Percentiles rank a stretch among this genome's conserved stretches.
Conservation (phyloP, 345 rosid genomes). For the Microcos paniculata region DNA sequence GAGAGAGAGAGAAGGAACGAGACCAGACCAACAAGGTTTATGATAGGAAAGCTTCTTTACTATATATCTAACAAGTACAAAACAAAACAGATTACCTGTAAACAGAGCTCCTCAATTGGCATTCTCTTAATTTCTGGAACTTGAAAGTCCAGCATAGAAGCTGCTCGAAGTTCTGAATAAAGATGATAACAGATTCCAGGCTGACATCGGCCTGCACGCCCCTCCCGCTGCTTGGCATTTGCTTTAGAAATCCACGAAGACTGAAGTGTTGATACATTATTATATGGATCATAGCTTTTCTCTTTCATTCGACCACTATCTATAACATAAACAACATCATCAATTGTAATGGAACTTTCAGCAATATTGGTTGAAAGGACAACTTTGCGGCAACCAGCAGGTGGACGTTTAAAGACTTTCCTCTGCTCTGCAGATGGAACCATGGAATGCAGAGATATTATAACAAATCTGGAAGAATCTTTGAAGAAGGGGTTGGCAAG, state of each 20-base stretch:
- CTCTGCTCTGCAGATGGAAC: conserved; percentile 84
- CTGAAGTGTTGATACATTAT: conserved; percentile 87
- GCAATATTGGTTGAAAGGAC: conserved; percentile 91
- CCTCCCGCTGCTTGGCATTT: conserved; percentile 92
- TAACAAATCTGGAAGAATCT: conserved; percentile 55
- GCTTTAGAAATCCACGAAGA: conserved; percentile 94
- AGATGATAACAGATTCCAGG: conserved; percentile 96
- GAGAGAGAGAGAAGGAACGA: no score
- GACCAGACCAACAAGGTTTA: not conserved
- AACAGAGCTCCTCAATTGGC: conserved; percentile 93
- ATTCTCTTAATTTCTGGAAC: conserved; percentile 91
- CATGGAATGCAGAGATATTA: conserved; percentile 90
- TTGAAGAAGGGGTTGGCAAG: conserved; percentile 53
- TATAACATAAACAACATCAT: conserved; percentile 94
- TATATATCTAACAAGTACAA: not conserved
- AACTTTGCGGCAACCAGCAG: conserved; percentile 83
- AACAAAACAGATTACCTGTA: conserved; percentile 53
- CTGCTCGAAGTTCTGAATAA: conserved; percentile 73
- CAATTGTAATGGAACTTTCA: conserved; percentile 87
- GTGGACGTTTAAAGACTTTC: conserved; percentile 73
- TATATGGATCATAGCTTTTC: conserved; percentile 91
- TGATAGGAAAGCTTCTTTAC: not conserved
- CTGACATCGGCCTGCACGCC: conserved; percentile 95
- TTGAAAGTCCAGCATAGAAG: conserved; percentile 77
- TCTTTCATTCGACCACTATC: conserved; percentile 97